These are phyloP conservation scores for Eucalyptus grandis DNA, from an alignment of 345 rosid genomes.

Conservation along the genomic window DNA sequence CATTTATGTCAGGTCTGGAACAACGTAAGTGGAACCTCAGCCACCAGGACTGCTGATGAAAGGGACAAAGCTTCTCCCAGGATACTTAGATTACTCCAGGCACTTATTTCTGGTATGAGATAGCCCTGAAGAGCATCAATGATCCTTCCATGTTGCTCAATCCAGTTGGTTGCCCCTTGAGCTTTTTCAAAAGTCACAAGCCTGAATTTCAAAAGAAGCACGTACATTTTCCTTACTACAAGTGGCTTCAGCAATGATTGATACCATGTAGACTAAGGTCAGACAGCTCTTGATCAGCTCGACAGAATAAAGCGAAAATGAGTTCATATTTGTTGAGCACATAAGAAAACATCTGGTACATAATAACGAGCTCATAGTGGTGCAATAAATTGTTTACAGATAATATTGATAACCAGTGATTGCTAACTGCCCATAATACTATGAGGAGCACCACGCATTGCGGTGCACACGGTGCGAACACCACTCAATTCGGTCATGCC, in stretches of 20 bases:
- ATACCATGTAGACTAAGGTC: constrained; percentile 51
- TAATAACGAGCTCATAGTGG: not conserved
- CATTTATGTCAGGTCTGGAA: constrained; percentile 87
- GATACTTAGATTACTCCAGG: constrained; percentile 24
- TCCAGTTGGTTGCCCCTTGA: constrained; percentile 70
- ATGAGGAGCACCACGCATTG: not conserved
- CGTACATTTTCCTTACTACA: constrained; percentile 42
- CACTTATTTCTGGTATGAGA: constrained; percentile 48
- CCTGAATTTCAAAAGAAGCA: constrained; percentile 57
- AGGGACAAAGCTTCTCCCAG: constrained; percentile 50
- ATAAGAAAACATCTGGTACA: constrained; percentile 62
- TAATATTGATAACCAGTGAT: not conserved
- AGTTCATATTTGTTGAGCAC: constrained; percentile 62
- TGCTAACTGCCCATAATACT: not conserved
- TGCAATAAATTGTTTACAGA: not conserved
- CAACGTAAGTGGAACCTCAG: constrained; percentile 74
- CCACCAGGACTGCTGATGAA: constrained; percentile 64
- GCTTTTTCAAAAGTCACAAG: constrained; percentile 81
- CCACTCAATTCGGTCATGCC: not conserved
- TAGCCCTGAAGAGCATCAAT: constrained; percentile 66
- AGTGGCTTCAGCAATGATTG: constrained; percentile 73
- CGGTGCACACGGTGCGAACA: not conserved
- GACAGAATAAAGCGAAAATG: constrained; percentile 41
- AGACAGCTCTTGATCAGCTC: constrained; percentile 76
- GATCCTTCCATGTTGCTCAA: constrained; percentile 77